phyloP scores from a whole-genome alignment of 2,329 filamentous ascomycete genomes.

The Tricladium varicosporioides region DNA sequence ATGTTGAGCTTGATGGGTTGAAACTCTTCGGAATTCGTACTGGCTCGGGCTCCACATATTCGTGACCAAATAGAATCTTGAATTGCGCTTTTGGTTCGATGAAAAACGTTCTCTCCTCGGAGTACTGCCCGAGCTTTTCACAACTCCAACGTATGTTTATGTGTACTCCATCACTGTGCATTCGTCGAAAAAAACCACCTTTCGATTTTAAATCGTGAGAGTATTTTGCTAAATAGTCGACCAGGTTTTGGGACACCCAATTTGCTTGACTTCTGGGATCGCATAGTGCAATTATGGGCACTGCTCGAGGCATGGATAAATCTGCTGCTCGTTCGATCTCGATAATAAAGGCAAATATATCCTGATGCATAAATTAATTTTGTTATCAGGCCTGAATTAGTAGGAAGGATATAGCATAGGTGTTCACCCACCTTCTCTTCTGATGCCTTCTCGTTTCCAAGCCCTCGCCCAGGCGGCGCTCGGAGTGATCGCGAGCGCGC shows the following conservation, averaged over 20 bases:
- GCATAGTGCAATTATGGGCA: conserved; percentile 2
- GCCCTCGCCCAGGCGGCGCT: too few relatives aligned
- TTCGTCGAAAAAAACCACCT: background rate
- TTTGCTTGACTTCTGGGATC: background rate
- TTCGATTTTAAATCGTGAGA: background rate
- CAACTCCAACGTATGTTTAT: background rate
- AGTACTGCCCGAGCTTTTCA: background rate
- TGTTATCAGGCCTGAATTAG: too few relatives aligned
- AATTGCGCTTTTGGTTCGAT: conserved; percentile 1
- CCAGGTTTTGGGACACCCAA: conserved; percentile 1
- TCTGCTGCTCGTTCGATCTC: background rate
- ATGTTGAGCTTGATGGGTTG: background rate
- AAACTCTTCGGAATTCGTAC: background rate
- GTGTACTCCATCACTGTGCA: background rate
- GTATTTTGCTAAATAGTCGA: background rate
- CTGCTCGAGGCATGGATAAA: background rate
- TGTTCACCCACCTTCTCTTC: too few relatives aligned
- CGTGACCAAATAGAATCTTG: conserved; percentile 1
- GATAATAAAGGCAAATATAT: conserved; percentile 3
- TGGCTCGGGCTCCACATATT: background rate
- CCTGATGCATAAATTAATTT: background rate
- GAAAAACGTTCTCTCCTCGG: background rate
- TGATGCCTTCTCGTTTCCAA: too few relatives aligned
- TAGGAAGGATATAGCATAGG: too few relatives aligned
- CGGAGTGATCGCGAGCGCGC: too few relatives aligned